These are phyloP conservation scores for Schwanniomyces etchellsii DNA, from an alignment of 1,139 yeast genomes.

Conservation along the genomic window DNA sequence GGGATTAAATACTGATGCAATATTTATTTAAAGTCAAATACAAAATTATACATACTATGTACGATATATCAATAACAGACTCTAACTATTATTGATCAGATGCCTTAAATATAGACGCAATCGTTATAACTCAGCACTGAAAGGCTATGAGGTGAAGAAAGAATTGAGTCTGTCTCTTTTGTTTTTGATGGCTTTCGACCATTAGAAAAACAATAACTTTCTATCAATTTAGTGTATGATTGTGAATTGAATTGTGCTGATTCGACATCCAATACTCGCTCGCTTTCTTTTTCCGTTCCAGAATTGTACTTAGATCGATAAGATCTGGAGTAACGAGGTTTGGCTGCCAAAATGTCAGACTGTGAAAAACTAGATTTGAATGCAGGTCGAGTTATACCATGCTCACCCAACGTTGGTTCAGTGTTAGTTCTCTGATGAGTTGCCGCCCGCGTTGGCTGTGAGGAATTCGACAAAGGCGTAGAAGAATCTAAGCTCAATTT, in stretches of 20 bases:
- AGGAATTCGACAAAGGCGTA: background rate
- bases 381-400: constrained; percentile 16
- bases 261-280: background rate
- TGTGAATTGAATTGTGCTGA: constrained; percentile 15
- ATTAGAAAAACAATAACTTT: constrained; percentile 29
- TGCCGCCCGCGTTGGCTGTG: no score
- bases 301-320: constrained; percentile 12
- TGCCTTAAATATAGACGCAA: no score
- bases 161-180: no score
- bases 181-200: no score
- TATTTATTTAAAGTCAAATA: no score
- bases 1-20: no score
- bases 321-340: constrained; percentile 15
- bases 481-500: background rate
- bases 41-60: no score
- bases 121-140: no score
- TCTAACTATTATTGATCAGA: no score
- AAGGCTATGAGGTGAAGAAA: no score
- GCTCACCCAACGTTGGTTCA: background rate
- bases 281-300: background rate
- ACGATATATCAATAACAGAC: no score
- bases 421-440: background rate
- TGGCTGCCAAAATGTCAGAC: constrained; percentile 16
- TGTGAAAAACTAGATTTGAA: constrained; percentile 21
- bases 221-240: constrained; percentile 26